Evolutionary conservation across 2,329 filamentous ascomycete genomes (phyloP), one percentile per base, ranked within the genome.

Genomic region (Neofusicoccum ribis): DNA sequence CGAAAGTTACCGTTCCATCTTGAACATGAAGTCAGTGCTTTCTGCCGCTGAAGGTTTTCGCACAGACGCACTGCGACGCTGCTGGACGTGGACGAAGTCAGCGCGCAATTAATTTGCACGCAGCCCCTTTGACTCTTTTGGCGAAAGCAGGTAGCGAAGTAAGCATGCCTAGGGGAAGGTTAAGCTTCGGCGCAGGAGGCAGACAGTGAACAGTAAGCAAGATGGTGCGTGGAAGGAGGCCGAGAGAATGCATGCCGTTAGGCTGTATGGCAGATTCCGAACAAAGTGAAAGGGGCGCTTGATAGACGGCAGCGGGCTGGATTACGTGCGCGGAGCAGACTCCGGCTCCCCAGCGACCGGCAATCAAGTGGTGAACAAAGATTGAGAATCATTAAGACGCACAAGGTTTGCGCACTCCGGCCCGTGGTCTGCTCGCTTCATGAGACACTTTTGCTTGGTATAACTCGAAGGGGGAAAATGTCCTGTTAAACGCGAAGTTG

Each of bases 1-100:
- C 14, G 56, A 47, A 60, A 60, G 56, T 47, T 49, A 37, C 31
- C 43, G 44, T 60, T 27, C 43, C 41, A 60, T 60, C 43, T 60
- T 20, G 17, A 7, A 60, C 43, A 46, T 49, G 41, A 47, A 46
- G 43, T 39, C 31, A 47, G 56, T 60, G 44, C 56, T 60, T 37
- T 12, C 43, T 60, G 43, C 43, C 20, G 43, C 56, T n/a, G 56
- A 60, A 47, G 46, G 9, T 34, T 20, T 23, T 47, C 43, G 56
- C 43, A 60, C 43, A 60, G 56, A 47, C 56, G 27, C 43, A 23
- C 15, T 47, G 43, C 56, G 31, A 60, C 56, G 34, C 7, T 34
- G 43, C 43, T 60, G 43, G 15, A 23, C 15, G 43, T 17, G n/a
- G 27, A 37, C 11, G 27, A 60, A 20, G 56, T n/a, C 11, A 46